Evolutionary conservation across 306 rosid species (phyloP).

Genomic region (Chamaecrista fasciculata): DNA sequence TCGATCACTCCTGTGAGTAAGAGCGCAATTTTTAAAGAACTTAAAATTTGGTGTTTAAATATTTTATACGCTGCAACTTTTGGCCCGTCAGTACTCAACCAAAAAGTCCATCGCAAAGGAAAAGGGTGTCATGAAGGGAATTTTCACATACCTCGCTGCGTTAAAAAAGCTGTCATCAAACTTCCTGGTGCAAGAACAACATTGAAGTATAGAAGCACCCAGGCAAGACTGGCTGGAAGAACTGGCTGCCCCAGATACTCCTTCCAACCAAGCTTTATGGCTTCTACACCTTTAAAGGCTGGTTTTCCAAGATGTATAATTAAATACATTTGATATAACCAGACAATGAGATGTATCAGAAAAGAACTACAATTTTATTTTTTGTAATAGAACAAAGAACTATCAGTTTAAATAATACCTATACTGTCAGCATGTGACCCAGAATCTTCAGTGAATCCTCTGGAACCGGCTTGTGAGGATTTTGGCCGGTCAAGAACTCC

Average conservation of each 20-base stretch:
- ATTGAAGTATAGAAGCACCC: slow-evolving; percentile 85
- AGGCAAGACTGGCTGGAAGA: slow-evolving; percentile 97
- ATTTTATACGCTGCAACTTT: not conserved
- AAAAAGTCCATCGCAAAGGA: not conserved
- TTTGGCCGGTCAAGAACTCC: slow-evolving; percentile 96
- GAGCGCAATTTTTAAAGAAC: not conserved
- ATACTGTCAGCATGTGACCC: slow-evolving; percentile 42
- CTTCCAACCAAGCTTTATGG: slow-evolving; percentile 96
- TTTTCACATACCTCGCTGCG: slow-evolving; percentile 73
- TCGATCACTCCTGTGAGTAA: not conserved
- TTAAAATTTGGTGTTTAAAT: not conserved
- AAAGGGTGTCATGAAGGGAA: slow-evolving; percentile 7
- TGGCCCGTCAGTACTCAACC: not conserved
- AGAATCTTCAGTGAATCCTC: slow-evolving; percentile 43
- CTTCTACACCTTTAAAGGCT: slow-evolving; percentile 80
- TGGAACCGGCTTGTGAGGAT: slow-evolving; percentile 64
- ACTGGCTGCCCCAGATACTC: slow-evolving; percentile 91
- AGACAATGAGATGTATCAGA: not conserved
- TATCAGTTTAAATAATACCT: slow-evolving; percentile 45
- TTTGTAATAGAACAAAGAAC: slow-evolving; percentile 23
- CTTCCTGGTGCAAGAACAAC: slow-evolving; percentile 93
- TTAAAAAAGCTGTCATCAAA: slow-evolving; percentile 94
- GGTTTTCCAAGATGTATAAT: slow-evolving; percentile 32
- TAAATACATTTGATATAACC: slow-evolving; percentile 16
- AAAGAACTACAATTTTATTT: not conserved